Evolutionary conservation across 805 yeast genomes (phyloP).

Genomic region (Kodamaea neixiangensis): DNA sequence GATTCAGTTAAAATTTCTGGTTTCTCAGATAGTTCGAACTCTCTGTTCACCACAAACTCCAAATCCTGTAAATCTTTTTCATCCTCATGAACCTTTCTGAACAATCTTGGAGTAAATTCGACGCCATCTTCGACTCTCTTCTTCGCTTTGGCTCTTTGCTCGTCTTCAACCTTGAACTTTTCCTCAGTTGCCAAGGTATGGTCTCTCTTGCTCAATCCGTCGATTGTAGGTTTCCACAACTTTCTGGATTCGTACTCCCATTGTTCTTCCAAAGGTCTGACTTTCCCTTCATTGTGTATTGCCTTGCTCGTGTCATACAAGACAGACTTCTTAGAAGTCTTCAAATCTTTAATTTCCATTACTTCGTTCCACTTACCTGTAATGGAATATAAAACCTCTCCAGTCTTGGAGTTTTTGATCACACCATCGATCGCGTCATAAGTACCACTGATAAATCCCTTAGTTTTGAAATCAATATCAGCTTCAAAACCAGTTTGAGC

Average conservation of each 20-base stretch:
- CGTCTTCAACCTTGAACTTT: slow-evolving; percentile 81
- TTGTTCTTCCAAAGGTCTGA: slow-evolving; percentile 79
- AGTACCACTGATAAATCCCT: slow-evolving; percentile 90
- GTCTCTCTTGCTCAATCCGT: slow-evolving; percentile 76
- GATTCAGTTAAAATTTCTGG: slow-evolving; percentile 53
- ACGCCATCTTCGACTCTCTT: slow-evolving; percentile 75
- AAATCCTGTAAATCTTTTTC: slow-evolving; percentile 40
- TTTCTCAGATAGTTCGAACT: slow-evolving; percentile 51
- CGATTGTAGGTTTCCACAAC: slow-evolving; percentile 80
- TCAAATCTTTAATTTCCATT: slow-evolving; percentile 58
- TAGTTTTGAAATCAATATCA: slow-evolving; percentile 90
- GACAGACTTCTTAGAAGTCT: slow-evolving; percentile 50
- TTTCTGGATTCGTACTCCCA: slow-evolving; percentile 77
- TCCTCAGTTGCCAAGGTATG: slow-evolving; percentile 87
- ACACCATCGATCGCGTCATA: slow-evolving; percentile 86
- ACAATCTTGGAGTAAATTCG: slow-evolving; percentile 78
- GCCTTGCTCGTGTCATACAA: slow-evolving; percentile 51
- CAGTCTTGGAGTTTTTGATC: slow-evolving; percentile 49
- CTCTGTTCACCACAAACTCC: slow-evolving; percentile 65
- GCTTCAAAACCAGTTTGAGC: slow-evolving; percentile 59
- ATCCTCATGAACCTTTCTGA: slow-evolving; percentile 45
- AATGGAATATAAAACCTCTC: slow-evolving; percentile 62
- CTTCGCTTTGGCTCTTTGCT: slow-evolving; percentile 76
- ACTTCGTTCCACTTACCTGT: slow-evolving; percentile 93
- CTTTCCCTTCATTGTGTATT: slow-evolving; percentile 59